A percentile compares a stretch with the other conserved stretches of the same genome.
These are phyloP conservation scores for Chenopodium berlandieri DNA, from an alignment of 148 eudicot genomes.

Conservation along the genomic window DNA sequence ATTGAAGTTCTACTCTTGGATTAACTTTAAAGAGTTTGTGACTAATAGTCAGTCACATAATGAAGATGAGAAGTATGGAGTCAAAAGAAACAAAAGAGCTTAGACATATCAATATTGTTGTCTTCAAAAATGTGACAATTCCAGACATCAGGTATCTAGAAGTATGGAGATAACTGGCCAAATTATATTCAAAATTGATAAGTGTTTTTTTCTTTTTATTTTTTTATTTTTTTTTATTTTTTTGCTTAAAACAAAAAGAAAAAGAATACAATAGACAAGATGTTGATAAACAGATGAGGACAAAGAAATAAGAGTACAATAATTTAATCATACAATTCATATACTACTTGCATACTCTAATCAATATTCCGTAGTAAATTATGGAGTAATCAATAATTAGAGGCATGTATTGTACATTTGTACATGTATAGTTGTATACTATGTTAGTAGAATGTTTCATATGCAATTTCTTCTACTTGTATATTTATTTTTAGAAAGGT, in stretches of 20 bases:
- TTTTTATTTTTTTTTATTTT: too few relatives aligned
- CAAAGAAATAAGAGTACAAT: neutral
- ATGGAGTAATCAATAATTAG: too few relatives aligned
- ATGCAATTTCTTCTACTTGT: too few relatives aligned
- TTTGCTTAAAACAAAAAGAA: too few relatives aligned
- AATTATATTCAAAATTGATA: neutral
- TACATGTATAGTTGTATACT: too few relatives aligned
- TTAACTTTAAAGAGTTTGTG: too few relatives aligned
- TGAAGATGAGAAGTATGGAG: neutral
- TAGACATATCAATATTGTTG: neutral
- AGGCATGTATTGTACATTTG: too few relatives aligned
- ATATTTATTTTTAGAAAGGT: too few relatives aligned
- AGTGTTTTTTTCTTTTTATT: neutral
- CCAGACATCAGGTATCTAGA: neutral
- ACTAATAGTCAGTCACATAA: too few relatives aligned
- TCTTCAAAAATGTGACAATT: neutral
- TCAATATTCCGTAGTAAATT: neutral
- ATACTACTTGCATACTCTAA: neutral
- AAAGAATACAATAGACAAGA: neutral
- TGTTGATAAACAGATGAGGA: neutral
- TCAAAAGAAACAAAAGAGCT: neutral
- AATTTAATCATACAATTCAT: neutral
- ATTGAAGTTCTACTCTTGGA: too few relatives aligned
- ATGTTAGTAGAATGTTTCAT: too few relatives aligned
- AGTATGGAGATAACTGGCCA: neutral